A percentile compares a stretch with the other conserved stretches of the same genome.
These are phyloP conservation scores for Apiospora sp. DNA, from an alignment of 2,329 filamentous ascomycete genomes.

Conservation along the genomic window DNA sequence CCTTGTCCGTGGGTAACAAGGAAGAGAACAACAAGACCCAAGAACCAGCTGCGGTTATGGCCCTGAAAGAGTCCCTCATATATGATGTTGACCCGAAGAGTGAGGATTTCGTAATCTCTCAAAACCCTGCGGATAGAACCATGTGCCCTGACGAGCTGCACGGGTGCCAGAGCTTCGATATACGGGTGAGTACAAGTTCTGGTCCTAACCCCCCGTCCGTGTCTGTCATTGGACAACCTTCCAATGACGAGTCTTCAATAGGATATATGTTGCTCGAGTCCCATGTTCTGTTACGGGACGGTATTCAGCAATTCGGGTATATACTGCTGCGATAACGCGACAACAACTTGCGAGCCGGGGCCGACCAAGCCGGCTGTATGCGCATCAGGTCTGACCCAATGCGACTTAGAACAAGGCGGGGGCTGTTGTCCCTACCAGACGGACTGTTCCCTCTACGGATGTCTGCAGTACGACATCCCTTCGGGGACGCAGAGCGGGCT, in stretches of 20 bases:
- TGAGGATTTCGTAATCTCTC: background rate
- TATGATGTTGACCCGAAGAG: background rate
- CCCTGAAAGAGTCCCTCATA: background rate
- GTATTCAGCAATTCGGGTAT: conserved; percentile 34
- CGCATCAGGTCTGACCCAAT: conserved; percentile 25
- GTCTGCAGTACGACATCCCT: conserved; percentile 26
- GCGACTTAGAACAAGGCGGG: conserved; percentile 31
- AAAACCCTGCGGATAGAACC: background rate
- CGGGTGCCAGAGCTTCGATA: conserved; percentile 29
- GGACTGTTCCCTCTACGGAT: conserved; percentile 32
- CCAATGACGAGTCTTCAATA: conserved; percentile 2
- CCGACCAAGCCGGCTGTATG: conserved; percentile 29
- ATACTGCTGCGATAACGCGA: conserved; percentile 33
- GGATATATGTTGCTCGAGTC: conserved; percentile 35
- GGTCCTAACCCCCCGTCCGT: background rate
- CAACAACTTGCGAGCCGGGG: conserved; percentile 23
- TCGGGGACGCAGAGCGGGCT: background rate
- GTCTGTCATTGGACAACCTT: background rate
- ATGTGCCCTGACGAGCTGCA: conserved; percentile 28
- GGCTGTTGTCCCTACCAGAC: conserved; percentile 34
- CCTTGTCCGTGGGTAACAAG: conserved; percentile 25
- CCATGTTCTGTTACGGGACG: conserved; percentile 32
- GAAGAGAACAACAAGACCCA: conserved; percentile 22
- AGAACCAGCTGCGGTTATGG: background rate
- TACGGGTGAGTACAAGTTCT: background rate